Base-by-base conservation (phyloP, 768 basidiomycete species). In the Inosperma sp. region DNA sequence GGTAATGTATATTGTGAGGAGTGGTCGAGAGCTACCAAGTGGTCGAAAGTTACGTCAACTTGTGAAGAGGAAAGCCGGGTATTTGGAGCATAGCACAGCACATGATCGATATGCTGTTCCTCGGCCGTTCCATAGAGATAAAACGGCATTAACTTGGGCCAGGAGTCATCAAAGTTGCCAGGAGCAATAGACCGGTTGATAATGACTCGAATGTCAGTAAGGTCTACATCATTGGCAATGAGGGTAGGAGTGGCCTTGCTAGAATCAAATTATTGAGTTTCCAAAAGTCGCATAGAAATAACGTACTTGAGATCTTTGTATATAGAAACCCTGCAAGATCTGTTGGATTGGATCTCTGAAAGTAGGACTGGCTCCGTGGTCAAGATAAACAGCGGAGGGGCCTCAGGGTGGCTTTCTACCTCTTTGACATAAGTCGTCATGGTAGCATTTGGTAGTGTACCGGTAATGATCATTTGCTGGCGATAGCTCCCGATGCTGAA, bases 401-500 rank as follows among this genome's bases (percentile, higher is more conserved):
- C n/a, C n/a, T n/a, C 51, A 36, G 65, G 52, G 52, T 56, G 16
- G 35, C 52, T 39, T 49, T 48, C 6, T 52, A 57, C 50, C 21
- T 55, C 59, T 13, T 48, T 48, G 9, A 46, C 25, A 43, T 65
- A 63, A 10, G 17, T 43, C 22, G 46, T 34, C 40, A 43, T 37
- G 6, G 13, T n/a, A 23, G 36, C 23, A 39, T 48, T 48, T n/a
- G 46, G 55, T 7, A 54, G 45, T 17, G 62, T 60, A 7, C 54
- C 69, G 16, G 58, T 63, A 29, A 73, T 34, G 36, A 76, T 71
- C 26, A 72, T 59, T 56, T 76, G 74, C 33, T 57, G 59, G 33
- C 72, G 69, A 35, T 61, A 56, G 54, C 68, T 72, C 16, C 62
- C 68, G 33, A 62, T 64, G 47, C 72, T 53, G 60, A 75, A 74